A percentile compares a stretch with the other conserved stretches of the same genome.
phyloP scores from a whole-genome alignment of 352 stramenopile species.

The Thalassiosira mediterranea region DNA sequence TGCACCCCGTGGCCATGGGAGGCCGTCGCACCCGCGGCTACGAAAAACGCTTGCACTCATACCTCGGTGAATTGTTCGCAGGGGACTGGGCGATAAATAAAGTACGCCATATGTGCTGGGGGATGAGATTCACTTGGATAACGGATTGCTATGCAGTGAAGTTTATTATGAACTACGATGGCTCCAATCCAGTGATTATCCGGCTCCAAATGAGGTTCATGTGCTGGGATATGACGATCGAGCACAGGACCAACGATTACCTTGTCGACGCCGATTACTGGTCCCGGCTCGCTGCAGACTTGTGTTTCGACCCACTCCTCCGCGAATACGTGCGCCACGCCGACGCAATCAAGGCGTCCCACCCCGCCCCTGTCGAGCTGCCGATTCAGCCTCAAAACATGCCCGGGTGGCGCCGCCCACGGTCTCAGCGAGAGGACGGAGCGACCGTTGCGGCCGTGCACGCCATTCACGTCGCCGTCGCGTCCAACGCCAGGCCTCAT shows the following conservation, averaged over 20 bases:
- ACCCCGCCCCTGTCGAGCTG: background rate
- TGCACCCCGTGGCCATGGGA: slow-evolving; percentile 21
- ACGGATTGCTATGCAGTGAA: slow-evolving; percentile 30
- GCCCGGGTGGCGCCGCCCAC: slow-evolving; percentile 16
- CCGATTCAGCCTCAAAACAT: slow-evolving; percentile 35
- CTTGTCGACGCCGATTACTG: slow-evolving; percentile 27
- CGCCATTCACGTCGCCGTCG: background rate
- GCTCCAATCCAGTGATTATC: slow-evolving; percentile 20
- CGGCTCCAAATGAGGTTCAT: slow-evolving; percentile 34
- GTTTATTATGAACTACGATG: slow-evolving; percentile 38
- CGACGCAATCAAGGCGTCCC: background rate
- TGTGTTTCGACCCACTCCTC: slow-evolving; percentile 20
- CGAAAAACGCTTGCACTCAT: slow-evolving; percentile 26
- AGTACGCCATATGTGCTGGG: slow-evolving; percentile 3
- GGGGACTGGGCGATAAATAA: slow-evolving; percentile 26
- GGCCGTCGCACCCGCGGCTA: background rate
- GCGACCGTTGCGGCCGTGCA: background rate
- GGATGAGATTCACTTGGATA: slow-evolving; percentile 13
- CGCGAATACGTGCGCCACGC: slow-evolving; percentile 2
- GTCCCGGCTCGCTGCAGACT: slow-evolving; percentile 2
- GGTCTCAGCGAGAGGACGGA: background rate
- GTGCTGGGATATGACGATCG: slow-evolving; percentile 28
- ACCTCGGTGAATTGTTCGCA: slow-evolving; percentile 39
- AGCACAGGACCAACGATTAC: slow-evolving; percentile 3
- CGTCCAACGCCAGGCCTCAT: background rate